phyloP scores from a whole-genome alignment of 2,329 filamentous ascomycete genomes.

The Ophiostoma quercus region DNA sequence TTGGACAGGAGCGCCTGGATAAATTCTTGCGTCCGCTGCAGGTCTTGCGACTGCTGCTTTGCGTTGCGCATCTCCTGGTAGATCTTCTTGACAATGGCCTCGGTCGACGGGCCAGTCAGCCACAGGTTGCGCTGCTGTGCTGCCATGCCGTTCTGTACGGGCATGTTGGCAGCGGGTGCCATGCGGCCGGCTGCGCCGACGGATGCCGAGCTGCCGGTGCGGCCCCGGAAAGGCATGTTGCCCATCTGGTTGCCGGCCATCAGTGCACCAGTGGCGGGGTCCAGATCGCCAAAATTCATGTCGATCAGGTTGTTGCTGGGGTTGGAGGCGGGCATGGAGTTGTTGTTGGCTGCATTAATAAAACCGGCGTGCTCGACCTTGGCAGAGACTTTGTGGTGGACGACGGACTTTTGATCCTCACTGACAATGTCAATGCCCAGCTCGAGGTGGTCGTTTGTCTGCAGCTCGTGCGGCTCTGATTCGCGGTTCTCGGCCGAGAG shows the following conservation, averaged over 20 bases:
- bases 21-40: conserved; percentile 76
- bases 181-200: conserved; percentile 58
- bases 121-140: conserved; percentile 79
- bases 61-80: conserved; percentile 86
- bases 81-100: conserved; percentile 85
- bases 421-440: conserved; percentile 97
- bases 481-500: conserved; percentile 92
- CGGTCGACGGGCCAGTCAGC: conserved; percentile 83
- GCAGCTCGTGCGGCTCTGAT: conserved; percentile 89
- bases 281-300: conserved; percentile 87
- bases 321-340: too few relatives aligned
- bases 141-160: conserved; percentile 54
- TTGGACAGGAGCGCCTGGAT: conserved; percentile 70
- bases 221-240: conserved; percentile 64
- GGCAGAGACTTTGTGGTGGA: conserved; percentile 96
- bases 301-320: conserved; percentile 65
- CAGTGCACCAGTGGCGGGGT: conserved; percentile 69
- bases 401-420: conserved; percentile 96
- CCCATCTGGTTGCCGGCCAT: conserved; percentile 56
- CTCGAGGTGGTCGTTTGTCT: conserved; percentile 86
- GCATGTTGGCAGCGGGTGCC: conserved; percentile 46
- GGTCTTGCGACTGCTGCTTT: conserved; percentile 78
- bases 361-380: conserved; percentile 94
- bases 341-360: conserved; percentile 52
- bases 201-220: conserved; percentile 62